Conservation (phyloP, 164 flowering plant genomes). For the grape (Vitis vinifera) region DNA sequence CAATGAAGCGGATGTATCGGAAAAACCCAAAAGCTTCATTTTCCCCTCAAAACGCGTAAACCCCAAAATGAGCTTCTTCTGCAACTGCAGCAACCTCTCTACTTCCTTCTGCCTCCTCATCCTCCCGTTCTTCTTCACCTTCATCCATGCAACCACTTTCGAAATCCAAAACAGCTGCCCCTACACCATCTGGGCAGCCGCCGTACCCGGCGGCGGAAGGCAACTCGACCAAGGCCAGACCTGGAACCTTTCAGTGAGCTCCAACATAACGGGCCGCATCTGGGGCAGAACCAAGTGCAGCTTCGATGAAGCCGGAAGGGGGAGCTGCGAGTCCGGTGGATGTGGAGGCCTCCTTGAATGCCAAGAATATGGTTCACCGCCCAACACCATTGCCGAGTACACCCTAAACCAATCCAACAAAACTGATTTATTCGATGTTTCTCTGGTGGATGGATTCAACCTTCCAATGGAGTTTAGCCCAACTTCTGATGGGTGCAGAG, state of each 20-base stretch:
- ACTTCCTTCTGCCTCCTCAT: no score
- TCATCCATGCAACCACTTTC: no score
- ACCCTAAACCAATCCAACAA: slow-evolving; percentile 21
- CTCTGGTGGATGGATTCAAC: slow-evolving; percentile 30
- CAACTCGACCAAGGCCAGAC: slow-evolving; percentile 17
- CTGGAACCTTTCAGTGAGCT: slow-evolving; percentile 13
- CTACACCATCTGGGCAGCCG: slow-evolving; percentile 33
- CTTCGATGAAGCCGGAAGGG: slow-evolving; percentile 21
- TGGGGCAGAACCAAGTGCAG: slow-evolving; percentile 30
- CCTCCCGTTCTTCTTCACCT: no score
- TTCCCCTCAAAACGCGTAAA: no score
- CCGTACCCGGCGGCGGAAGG: slow-evolving; percentile 24
- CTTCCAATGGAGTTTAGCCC: slow-evolving; percentile 27
- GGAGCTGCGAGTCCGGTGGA: slow-evolving; percentile 25
- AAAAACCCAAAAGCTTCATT: no score
- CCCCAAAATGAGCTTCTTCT: no score
- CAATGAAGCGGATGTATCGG: no score
- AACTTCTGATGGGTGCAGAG: slow-evolving; percentile 3
- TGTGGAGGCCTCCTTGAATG: slow-evolving; percentile 24
- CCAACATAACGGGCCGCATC: slow-evolving; percentile 17
- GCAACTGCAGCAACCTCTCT: no score
- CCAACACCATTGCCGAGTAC: slow-evolving; percentile 25
- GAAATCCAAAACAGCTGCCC: slow-evolving; percentile 19
- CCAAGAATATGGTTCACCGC: slow-evolving; percentile 12
- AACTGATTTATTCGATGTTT: slow-evolving; percentile 20